Base-by-base conservation (phyloP, 257 asterid genomes). In the Gentiana macrophylla region DNA sequence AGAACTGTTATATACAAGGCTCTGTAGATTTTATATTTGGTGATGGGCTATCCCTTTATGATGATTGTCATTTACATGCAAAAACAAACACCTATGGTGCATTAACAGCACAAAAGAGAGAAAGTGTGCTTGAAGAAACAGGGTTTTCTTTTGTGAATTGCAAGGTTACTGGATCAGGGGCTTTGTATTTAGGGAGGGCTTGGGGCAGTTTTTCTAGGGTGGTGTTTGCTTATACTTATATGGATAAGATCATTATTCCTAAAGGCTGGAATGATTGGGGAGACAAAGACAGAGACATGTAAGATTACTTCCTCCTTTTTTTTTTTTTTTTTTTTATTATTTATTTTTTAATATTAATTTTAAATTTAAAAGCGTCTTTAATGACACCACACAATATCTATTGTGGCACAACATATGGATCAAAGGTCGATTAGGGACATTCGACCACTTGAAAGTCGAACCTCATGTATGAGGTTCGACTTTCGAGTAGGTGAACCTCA, bases 261-360 rank as follows among this genome's bases (percentile, higher is more conserved):
- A 67, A 69, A 63, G 98, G 98, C 8, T 90, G 98, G 98, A 74
- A 82, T 44, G 73, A 90, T 1, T 90, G 96, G 98, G 98, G 98
- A 8, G 97, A 90, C 48, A 86, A 86, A 73, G 82, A 82, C 57
- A 78, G 97, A 63, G 86, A 86, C 55, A 86, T 86, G 97, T 86
- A 67, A 49, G 94, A 70, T 35, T 0, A n/a, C 34, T 32, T 12
- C 48, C 53, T 37, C 35, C 43, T 4, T 38, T 33, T n/a, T 35
- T 34, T 7, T 3, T 44, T 47, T 10, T 1, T 45, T 9, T 1
- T 8, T 8, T 4, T 12, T 12, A n/a, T n/a, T n/a, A n/a, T 49
- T 4, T 2, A 2, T 9, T 8, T 38, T 3, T 5, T 36, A 24
- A 0, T 6, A 10, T 1, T 32, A 6, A 37, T 33, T 5, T 53